These are phyloP conservation scores for Cladophialophora bantiana DNA, from an alignment of 2,329 filamentous ascomycete genomes.

Conservation along the genomic window DNA sequence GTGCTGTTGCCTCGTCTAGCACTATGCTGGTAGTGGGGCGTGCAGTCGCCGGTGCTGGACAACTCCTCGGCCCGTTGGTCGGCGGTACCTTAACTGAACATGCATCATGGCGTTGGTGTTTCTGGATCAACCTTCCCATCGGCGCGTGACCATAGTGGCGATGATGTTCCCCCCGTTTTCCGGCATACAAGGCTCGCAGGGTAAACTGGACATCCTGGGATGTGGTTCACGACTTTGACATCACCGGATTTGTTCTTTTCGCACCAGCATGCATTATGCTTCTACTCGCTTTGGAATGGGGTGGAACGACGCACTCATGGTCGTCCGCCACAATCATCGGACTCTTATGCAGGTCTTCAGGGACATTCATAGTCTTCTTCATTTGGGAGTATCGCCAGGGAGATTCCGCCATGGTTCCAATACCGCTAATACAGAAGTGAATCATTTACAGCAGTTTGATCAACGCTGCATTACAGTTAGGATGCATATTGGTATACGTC, in stretches of 20 bases:
- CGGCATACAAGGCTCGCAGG: slow-evolving; percentile 40
- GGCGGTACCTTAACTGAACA: slow-evolving; percentile 51
- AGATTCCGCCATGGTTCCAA: slow-evolving; percentile 39
- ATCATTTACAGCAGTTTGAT: slow-evolving; percentile 30
- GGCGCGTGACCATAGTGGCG: slow-evolving; percentile 51
- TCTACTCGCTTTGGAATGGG: slow-evolving; percentile 42
- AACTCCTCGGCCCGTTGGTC: slow-evolving; percentile 52
- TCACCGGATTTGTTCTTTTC: slow-evolving; percentile 40
- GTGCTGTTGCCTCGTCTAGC: slow-evolving; percentile 43
- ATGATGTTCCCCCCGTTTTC: slow-evolving; percentile 42
- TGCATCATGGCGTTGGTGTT: slow-evolving; percentile 48
- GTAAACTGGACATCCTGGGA: slow-evolving; percentile 27
- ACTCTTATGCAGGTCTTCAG: slow-evolving; percentile 41
- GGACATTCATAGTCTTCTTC: slow-evolving; percentile 44
- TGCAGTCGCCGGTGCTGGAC: slow-evolving; percentile 48
- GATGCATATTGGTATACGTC: slow-evolving; percentile 32
- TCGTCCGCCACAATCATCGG: slow-evolving; percentile 40
- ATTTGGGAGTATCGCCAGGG: slow-evolving; percentile 37
- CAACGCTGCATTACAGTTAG: slow-evolving; percentile 45
- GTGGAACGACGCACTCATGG: slow-evolving; percentile 39
- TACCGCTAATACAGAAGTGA: slow-evolving; percentile 30
- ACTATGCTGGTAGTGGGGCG: slow-evolving; percentile 46
- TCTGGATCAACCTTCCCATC: slow-evolving; percentile 54
- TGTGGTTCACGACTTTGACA: slow-evolving; percentile 37
- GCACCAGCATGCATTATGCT: slow-evolving; percentile 40